phyloP scores from a whole-genome alignment of 2,329 filamentous ascomycete genomes.

The Diplodia mutila region DNA sequence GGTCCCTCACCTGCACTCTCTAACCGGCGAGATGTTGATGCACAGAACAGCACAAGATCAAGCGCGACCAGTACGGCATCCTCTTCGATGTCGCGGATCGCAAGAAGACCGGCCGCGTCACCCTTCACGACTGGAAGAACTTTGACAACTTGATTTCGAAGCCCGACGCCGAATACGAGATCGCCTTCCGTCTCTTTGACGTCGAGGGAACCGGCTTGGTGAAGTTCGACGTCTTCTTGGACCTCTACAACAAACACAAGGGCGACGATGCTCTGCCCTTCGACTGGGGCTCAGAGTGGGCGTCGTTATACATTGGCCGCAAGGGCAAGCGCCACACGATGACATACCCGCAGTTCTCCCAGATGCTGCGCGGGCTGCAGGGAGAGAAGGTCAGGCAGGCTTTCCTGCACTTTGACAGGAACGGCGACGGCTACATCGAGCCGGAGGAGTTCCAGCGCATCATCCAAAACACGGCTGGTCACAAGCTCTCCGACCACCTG shows the following conservation, averaged over 20 bases:
- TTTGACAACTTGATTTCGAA: constrained; percentile 94
- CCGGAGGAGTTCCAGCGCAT: constrained; percentile 96
- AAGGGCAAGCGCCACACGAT: constrained; percentile 87
- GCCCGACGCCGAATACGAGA: constrained; percentile 97
- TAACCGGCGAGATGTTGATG: constrained; percentile 66
- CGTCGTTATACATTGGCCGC: constrained; percentile 87
- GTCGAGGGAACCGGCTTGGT: constrained; percentile 80
- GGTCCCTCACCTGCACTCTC: constrained; percentile 40
- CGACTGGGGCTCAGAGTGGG: constrained; percentile 97
- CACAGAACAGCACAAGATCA: constrained; percentile 84
- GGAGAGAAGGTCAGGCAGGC: constrained; percentile 95
- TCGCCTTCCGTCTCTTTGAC: constrained; percentile 96
- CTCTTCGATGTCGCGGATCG: constrained; percentile 92
- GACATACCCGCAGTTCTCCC: constrained; percentile 94
- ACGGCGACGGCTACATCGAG: constrained; percentile 92
- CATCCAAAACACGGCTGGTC: constrained; percentile 86
- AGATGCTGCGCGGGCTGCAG: constrained; percentile 95
- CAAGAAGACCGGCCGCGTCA: constrained; percentile 71
- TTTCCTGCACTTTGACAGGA: constrained; percentile 87
- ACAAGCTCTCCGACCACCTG: constrained; percentile 97
- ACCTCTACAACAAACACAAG: constrained; percentile 86
- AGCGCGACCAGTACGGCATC: constrained; percentile 90
- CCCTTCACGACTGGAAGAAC: constrained; percentile 82
- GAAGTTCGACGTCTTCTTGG: constrained; percentile 86
- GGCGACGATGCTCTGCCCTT: constrained; percentile 84